A percentile compares a stretch with the other conserved stretches of the same genome.
phyloP scores from a whole-genome alignment of 352 stramenopile species.

The Pythium rhizo-oryzae region DNA sequence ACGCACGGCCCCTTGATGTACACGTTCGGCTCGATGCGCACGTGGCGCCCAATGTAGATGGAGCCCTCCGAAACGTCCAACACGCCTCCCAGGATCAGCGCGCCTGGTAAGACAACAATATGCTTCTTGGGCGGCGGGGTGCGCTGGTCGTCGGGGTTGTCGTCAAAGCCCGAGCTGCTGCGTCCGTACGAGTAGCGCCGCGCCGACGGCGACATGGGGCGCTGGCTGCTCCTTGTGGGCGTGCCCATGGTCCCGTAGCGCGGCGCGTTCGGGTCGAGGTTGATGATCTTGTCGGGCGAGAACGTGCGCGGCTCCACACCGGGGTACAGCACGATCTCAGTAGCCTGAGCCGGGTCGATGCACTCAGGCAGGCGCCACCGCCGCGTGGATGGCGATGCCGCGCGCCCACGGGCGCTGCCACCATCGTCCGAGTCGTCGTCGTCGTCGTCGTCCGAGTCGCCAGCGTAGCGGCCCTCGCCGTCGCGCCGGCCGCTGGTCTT shows the following conservation, averaged over 20 bases:
- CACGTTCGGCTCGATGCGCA: slow-evolving; percentile 67
- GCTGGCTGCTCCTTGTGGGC: not conserved
- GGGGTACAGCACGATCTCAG: slow-evolving; percentile 58
- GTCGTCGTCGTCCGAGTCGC: slow-evolving; percentile 39
- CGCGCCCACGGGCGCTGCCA: not conserved
- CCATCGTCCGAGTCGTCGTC: slow-evolving; percentile 3
- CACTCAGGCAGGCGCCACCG: slow-evolving; percentile 46
- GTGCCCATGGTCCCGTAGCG: not conserved
- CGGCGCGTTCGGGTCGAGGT: slow-evolving; percentile 35
- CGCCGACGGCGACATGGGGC: slow-evolving; percentile 20
- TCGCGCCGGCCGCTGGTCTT: slow-evolving; percentile 28
- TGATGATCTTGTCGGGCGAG: slow-evolving; percentile 59
- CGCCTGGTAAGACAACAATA: slow-evolving; percentile 51
- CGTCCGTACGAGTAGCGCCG: slow-evolving; percentile 35
- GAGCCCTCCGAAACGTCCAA: slow-evolving; percentile 76
- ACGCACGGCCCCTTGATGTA: slow-evolving; percentile 78
- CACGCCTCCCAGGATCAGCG: slow-evolving; percentile 55
- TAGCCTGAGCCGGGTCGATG: slow-evolving; percentile 46
- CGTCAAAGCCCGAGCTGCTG: slow-evolving; percentile 32
- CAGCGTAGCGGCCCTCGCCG: slow-evolving; percentile 31
- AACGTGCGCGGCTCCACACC: slow-evolving; percentile 56
- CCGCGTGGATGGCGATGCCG: slow-evolving; percentile 9
- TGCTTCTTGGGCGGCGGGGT: slow-evolving; percentile 33
- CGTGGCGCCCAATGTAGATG: slow-evolving; percentile 62
- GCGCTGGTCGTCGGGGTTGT: slow-evolving; percentile 23